Evolutionary conservation across 202 grass and related monocot species (phyloP).

Genomic region (Cymbopogon flexuosus): DNA sequence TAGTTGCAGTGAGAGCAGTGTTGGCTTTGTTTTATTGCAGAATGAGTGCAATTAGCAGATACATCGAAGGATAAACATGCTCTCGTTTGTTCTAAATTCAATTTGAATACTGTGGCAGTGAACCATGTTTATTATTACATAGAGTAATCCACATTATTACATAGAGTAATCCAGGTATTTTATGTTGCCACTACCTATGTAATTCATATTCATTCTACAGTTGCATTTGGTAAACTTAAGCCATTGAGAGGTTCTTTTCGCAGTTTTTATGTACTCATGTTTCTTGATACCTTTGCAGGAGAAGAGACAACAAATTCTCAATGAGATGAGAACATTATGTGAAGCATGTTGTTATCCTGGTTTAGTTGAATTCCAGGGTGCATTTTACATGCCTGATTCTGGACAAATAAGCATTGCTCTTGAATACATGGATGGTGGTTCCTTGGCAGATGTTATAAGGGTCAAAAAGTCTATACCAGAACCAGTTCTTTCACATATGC

Average conservation of each 20-base stretch:
- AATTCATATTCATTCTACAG: neutral
- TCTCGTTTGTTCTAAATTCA: neutral
- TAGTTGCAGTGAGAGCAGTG: neutral
- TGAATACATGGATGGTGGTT: constrained; percentile 98
- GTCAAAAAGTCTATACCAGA: constrained; percentile 85
- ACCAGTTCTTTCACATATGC: constrained; percentile 67
- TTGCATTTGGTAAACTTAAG: constrained; percentile 19
- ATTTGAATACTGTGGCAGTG: neutral
- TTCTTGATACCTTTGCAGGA: constrained; percentile 53
- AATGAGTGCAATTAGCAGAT: neutral
- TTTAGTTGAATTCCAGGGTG: constrained; percentile 95
- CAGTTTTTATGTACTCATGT: constrained; percentile 8
- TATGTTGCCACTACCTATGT: constrained; percentile 8
- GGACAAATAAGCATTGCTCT: constrained; percentile 95
- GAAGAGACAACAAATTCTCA: constrained; percentile 88
- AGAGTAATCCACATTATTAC: constrained; percentile 7
- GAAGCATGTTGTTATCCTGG: constrained; percentile 73
- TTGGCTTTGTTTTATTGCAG: neutral
- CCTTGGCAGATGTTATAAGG: constrained; percentile 75
- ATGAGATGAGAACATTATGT: constrained; percentile 93
- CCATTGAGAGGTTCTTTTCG: neutral
- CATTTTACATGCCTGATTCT: constrained; percentile 85
- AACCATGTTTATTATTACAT: constrained; percentile 1
- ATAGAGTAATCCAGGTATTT: constrained; percentile 9
- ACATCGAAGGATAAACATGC: neutral